These are phyloP conservation scores for Danielia reshetovae DNA, from an alignment of 805 yeast genomes.

Conservation along the genomic window DNA sequence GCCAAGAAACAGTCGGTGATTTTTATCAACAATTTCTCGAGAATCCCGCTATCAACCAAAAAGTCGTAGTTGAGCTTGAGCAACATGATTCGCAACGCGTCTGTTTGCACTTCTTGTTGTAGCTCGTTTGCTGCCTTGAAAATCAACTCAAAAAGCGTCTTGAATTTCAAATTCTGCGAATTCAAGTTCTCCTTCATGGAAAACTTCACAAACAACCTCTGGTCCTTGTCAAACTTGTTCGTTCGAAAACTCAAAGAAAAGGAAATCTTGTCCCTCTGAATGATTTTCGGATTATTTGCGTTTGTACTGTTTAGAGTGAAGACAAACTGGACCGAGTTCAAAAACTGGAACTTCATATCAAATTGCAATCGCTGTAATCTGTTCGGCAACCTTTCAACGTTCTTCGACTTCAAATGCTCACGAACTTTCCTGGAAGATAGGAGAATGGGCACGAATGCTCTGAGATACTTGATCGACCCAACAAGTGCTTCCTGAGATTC, in stretches of 20 bases:
- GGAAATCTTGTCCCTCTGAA: conserved; percentile 30
- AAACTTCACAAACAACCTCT: conserved; percentile 22
- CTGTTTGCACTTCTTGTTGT: conserved; percentile 4
- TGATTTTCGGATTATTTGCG: conserved; percentile 27
- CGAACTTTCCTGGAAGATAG: conserved; percentile 20
- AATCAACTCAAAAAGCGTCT: conserved; percentile 31
- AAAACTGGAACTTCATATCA: conserved; percentile 28
- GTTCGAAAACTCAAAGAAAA: conserved; percentile 24
- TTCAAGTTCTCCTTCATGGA: conserved; percentile 37
- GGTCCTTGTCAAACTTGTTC: conserved; percentile 27
- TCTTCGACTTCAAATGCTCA: conserved; percentile 9
- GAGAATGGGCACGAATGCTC: conserved; percentile 28
- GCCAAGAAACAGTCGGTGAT: conserved; percentile 26
- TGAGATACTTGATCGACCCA: conserved; percentile 32
- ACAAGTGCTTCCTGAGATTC: conserved; percentile 17
- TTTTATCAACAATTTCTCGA: conserved; percentile 28
- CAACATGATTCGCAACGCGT: conserved; percentile 8
- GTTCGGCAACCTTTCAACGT: conserved; percentile 19
- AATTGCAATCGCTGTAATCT: conserved; percentile 29
- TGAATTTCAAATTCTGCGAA: conserved; percentile 33
- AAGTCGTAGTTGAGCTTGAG: conserved; percentile 39
- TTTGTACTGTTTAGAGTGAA: conserved; percentile 26
- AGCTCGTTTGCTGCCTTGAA: conserved; percentile 13
- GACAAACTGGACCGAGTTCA: conserved; percentile 30
- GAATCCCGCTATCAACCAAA: conserved; percentile 23